These are phyloP conservation scores for Eutrema salsugineum DNA, from an alignment of 441 rosid genomes.

Conservation along the genomic window DNA sequence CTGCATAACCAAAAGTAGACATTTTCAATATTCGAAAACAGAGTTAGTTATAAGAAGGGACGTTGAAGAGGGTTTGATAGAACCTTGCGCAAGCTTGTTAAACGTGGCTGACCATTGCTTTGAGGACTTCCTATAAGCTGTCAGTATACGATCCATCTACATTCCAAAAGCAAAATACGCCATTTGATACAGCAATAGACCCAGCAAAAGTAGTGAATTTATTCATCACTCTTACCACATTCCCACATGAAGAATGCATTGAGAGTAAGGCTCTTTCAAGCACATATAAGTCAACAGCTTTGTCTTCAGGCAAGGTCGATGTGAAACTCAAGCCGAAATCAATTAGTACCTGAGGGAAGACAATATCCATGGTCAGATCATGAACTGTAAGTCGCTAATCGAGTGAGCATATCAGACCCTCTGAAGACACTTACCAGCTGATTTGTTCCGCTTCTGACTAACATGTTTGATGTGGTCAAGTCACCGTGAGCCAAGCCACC, in stretches of 20 bases:
- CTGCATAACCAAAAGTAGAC: conserved; percentile 39
- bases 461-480: conserved; percentile 93
- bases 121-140: conserved; percentile 84
- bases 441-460: conserved; percentile 56
- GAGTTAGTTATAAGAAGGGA: neutral
- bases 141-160: conserved; percentile 79
- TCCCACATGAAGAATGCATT: conserved; percentile 93
- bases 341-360: conserved; percentile 63
- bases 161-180: neutral
- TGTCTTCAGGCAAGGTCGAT: conserved; percentile 90
- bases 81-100: conserved; percentile 96
- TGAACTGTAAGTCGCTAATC: neutral
- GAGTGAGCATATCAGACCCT: conserved; percentile 40
- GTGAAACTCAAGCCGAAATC: conserved; percentile 96
- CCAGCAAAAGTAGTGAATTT: neutral
- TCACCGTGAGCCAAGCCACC: conserved; percentile 98
- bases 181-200: neutral
- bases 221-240: conserved; percentile 63
- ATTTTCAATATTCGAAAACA: neutral
- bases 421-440: conserved; percentile 43
- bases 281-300: conserved; percentile 91
- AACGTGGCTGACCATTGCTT: conserved; percentile 93
- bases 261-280: conserved; percentile 91
- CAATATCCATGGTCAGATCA: conserved; percentile 1
- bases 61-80: neutral